Evolutionary conservation across 2,329 filamentous ascomycete species (phyloP).

Genomic region (Phialemonium atrogriseum): DNA sequence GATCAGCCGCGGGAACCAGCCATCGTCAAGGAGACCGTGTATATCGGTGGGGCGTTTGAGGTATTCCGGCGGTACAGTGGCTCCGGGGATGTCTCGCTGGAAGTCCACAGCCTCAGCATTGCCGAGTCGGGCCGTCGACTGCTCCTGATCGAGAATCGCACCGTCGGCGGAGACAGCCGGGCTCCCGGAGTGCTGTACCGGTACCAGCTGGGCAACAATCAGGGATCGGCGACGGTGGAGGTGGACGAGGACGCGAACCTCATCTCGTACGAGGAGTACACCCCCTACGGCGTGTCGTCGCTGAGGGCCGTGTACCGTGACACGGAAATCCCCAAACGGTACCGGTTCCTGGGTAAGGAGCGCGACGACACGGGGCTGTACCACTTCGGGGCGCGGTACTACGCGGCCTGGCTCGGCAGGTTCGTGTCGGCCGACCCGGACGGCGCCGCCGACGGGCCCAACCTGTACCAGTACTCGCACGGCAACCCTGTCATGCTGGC

Average conservation of each 20-base stretch:
- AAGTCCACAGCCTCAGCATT: constrained; percentile 3
- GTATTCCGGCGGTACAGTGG: constrained; percentile 5
- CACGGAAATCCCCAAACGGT: constrained; percentile 13
- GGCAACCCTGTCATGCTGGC: background rate
- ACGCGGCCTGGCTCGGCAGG: constrained; percentile 15
- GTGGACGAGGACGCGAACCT: constrained; percentile 15
- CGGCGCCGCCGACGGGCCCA: background rate
- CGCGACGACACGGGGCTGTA: constrained; percentile 18
- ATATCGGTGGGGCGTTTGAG: constrained; percentile 7
- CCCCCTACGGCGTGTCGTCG: constrained; percentile 17
- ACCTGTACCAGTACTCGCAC: background rate
- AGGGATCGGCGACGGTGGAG: constrained; percentile 11
- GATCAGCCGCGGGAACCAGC: background rate
- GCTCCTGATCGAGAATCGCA: constrained; percentile 2
- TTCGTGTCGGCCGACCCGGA: constrained; percentile 17
- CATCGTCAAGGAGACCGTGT: constrained; percentile 5
- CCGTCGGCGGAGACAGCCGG: constrained; percentile 7
- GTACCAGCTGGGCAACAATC: background rate
- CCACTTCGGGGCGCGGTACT: constrained; percentile 17
- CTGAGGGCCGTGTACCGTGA: constrained; percentile 5
- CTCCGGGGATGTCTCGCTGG: background rate
- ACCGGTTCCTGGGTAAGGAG: constrained; percentile 15
- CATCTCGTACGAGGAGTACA: constrained; percentile 22
- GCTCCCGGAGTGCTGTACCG: constrained; percentile 6
- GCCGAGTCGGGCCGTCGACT: background rate